A percentile compares a stretch with the other conserved stretches of the same genome.
Conservation (phyloP, 2,329 filamentous ascomycete genomes). For the Beauveria scarabaeidicola region DNA sequence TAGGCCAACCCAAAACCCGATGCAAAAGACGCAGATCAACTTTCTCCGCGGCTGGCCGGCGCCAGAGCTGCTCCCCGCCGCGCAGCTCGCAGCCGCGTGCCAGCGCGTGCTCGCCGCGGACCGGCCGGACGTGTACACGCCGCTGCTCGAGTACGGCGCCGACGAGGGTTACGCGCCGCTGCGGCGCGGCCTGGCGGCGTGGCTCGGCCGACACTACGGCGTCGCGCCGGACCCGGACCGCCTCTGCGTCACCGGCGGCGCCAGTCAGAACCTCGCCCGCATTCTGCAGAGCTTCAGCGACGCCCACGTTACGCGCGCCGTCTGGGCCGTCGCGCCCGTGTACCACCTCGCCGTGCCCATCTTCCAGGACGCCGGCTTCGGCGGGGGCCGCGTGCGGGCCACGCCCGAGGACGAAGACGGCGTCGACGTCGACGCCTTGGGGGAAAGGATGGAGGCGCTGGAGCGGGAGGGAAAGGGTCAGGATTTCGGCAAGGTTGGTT, state of each 20-base stretch:
- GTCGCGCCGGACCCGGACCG: conserved; percentile 40
- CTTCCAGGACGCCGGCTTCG: conserved; percentile 73
- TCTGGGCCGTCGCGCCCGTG: conserved; percentile 76
- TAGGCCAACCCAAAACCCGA: background rate
- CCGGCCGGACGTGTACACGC: conserved; percentile 44
- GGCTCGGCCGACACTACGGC: conserved; percentile 58
- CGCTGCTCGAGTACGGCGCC: conserved; percentile 70
- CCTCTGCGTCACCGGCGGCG: conserved; percentile 77
- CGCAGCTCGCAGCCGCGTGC: conserved; percentile 52
- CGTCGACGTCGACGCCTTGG: conserved; percentile 53
- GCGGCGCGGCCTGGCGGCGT: conserved; percentile 58
- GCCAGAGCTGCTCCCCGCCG: conserved; percentile 53
- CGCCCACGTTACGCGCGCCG: conserved; percentile 59
- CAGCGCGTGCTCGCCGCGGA: conserved; percentile 49
- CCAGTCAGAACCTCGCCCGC: conserved; percentile 72
- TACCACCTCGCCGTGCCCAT: conserved; percentile 83
- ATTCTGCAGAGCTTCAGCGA: conserved; percentile 76
- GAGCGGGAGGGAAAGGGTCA: conserved; percentile 20
- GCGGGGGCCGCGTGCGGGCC: conserved; percentile 49
- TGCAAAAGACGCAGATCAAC: conserved; percentile 40
- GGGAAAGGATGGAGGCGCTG: conserved; percentile 21
- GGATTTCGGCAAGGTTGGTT: background rate
- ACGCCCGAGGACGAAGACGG: conserved; percentile 73
- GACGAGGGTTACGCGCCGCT: conserved; percentile 67
- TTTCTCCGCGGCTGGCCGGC: conserved; percentile 62